Evolutionary conservation across 768 basidiomycete species (phyloP), one percentile per base, ranked within the genome.

Genomic region (Lactarius evosmus): DNA sequence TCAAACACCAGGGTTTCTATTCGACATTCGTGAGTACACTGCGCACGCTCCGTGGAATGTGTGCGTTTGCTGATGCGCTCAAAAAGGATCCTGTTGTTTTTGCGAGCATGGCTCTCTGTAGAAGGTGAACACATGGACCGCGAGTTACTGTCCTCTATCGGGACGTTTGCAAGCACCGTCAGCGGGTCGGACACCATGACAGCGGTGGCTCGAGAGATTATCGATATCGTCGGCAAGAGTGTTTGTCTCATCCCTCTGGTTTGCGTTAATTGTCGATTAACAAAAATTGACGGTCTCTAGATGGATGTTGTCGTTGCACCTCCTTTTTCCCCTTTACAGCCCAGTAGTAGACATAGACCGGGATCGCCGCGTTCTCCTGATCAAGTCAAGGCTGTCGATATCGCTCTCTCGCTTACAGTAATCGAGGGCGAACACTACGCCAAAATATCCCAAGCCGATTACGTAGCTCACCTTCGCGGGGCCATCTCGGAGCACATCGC

Each of bases 321-420:
- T 56, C 50, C 49, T 6, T 22, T 16, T 34, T 34, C 32, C n/a
- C 34, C 63, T 55, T 17, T 16, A 40, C 53, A 17, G 16, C 2
- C 41, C 17, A 12, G 22, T 33, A 9, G 17, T 33, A 7, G 30
- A 25, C 19, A 29, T 25, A 52, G 27, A 7, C 29, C 44, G 3
- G 30, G 9, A n/a, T 30, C 30, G 2, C 40, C 58, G 6, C 4
- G 30, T 27, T 61, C 55, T 58, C 68, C 76, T 5, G 67, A 74
- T 7, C 72, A 79, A 38, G 72, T 80, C 50, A 70, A 69, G 12
- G 78, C 80, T 1, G 62, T 69, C 9, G 78, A 78, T 63, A 73
- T 82, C 4, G 82, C 81, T 2, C 73, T 76, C 51, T 79, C 76
- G 1, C 74, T 82, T 14, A 76, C 80, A 2, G 66, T 80, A 12